A percentile compares a stretch with the other conserved stretches of the same genome.
Conservation (phyloP, 208 protist species). For the Angomonas ambiguus region DNA sequence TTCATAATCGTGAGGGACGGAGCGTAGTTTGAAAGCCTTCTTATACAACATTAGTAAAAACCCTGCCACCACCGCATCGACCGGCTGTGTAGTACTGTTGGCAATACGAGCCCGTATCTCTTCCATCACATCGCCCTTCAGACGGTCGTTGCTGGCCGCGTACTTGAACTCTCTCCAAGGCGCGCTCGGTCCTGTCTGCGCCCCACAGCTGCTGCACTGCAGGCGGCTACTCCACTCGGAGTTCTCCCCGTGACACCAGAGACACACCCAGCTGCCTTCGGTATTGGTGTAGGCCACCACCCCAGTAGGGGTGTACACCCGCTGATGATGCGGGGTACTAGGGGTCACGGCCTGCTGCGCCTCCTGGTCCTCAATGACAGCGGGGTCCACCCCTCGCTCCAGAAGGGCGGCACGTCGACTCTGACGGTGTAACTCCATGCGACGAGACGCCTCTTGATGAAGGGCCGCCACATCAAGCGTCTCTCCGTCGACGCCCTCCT, state of each 20-base stretch:
- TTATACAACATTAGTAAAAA: slow-evolving; percentile 85
- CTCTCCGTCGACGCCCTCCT: not conserved
- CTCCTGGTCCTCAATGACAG: not conserved
- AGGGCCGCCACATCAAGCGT: slow-evolving; percentile 45
- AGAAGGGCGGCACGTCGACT: slow-evolving; percentile 51
- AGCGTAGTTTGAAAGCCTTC: slow-evolving; percentile 61
- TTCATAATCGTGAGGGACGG: slow-evolving; percentile 69
- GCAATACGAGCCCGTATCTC: slow-evolving; percentile 69
- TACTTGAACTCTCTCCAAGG: slow-evolving; percentile 74
- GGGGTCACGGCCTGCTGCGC: not conserved
- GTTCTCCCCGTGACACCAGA: slow-evolving; percentile 82
- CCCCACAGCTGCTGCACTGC: slow-evolving; percentile 68
- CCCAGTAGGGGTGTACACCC: not conserved
- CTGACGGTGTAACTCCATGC: slow-evolving; percentile 63
- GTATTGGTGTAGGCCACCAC: not conserved
- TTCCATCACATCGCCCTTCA: slow-evolving; percentile 44
- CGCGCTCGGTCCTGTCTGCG: slow-evolving; percentile 70
- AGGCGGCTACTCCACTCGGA: slow-evolving; percentile 57
- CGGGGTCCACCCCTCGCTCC: slow-evolving; percentile 36
- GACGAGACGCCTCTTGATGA: slow-evolving; percentile 61
- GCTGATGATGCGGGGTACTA: not conserved
- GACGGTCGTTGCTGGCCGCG: slow-evolving; percentile 5
- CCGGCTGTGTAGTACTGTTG: slow-evolving; percentile 44
- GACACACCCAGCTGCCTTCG: slow-evolving; percentile 61
- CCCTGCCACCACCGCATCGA: slow-evolving; percentile 70